phyloP scores from a whole-genome alignment of 2,329 filamentous ascomycete species.

The Fusarium azukiicola region DNA sequence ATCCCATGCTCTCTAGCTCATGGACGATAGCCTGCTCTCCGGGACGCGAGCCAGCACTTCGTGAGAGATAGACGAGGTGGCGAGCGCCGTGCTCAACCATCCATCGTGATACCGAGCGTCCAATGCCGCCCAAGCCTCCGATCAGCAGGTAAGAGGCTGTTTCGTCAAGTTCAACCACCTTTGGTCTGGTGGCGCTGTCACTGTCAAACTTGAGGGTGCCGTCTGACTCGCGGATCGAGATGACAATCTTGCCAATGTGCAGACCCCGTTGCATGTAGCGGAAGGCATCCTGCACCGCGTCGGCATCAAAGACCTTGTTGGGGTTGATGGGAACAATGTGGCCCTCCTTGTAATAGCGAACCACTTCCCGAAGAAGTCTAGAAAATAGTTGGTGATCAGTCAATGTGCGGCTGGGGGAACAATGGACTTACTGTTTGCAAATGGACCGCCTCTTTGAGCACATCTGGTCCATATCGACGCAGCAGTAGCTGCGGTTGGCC shows the following conservation, averaged over 20 bases:
- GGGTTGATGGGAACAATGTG: conserved; percentile 49
- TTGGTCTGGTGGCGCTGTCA: not conserved
- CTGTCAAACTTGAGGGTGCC: conserved; percentile 13
- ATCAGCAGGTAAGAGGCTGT: conserved; percentile 54
- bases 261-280: conserved; percentile 66
- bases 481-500: conserved; percentile 58
- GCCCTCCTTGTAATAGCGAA: conserved; percentile 31
- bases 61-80: conserved; percentile 34
- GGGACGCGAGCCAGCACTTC: conserved; percentile 25
- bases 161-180: conserved; percentile 33
- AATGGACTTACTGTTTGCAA: conserved; percentile 35
- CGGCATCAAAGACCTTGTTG: conserved; percentile 52
- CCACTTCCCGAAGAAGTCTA: conserved; percentile 21
- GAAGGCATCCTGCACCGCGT: conserved; percentile 63
- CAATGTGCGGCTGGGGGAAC: conserved; percentile 41
- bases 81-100: conserved; percentile 41
- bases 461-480: conserved; percentile 59
- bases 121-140: conserved; percentile 47
- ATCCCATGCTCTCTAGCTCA: conserved; percentile 54
- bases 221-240: conserved; percentile 44
- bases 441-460: conserved; percentile 31
- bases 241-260: conserved; percentile 67
- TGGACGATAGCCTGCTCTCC: conserved; percentile 39
- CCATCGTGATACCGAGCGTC: conserved; percentile 28
- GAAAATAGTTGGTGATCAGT: not conserved